These are phyloP conservation scores for Cladobotryum protrusum DNA, from an alignment of 2,329 filamentous ascomycete species.

Conservation along the genomic window DNA sequence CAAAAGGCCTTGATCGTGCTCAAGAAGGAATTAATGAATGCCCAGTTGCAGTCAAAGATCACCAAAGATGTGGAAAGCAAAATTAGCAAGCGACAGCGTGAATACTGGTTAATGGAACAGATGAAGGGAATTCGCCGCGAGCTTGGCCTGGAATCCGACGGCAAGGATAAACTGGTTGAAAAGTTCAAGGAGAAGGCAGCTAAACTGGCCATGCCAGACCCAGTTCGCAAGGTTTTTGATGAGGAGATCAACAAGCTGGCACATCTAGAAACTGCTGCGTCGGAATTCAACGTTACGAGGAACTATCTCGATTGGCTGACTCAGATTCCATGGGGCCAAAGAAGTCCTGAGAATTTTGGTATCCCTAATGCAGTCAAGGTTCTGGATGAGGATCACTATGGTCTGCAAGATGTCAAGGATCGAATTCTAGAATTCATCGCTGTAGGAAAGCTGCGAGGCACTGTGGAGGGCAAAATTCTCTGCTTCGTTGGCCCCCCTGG, in stretches of 20 bases:
- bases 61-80: conserved; percentile 96
- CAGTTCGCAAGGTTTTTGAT: conserved; percentile 94
- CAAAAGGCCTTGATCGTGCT: conserved; percentile 86
- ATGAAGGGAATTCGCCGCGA: conserved; percentile 98
- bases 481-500: conserved; percentile 96
- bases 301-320: conserved; percentile 99
- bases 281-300: conserved; percentile 95
- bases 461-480: conserved; percentile 95
- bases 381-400: conserved; percentile 93
- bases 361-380: conserved; percentile 88
- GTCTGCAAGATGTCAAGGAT: conserved; percentile 96
- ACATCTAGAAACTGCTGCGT: conserved; percentile 89
- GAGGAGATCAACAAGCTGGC: conserved; percentile 97
- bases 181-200: conserved; percentile 93
- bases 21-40: conserved; percentile 98
- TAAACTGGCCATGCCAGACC: conserved; percentile 94
- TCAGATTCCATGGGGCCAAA: conserved; percentile 94
- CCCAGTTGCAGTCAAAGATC: conserved; percentile 93
- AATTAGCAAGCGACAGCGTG: conserved; percentile 92
- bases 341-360: conserved; percentile 93
- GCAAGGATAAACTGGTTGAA: conserved; percentile 96
- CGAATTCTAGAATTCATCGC: conserved; percentile 97
- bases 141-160: conserved; percentile 92
- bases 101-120: conserved; percentile 99
- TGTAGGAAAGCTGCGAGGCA: conserved; percentile 92